Evolutionary conservation across 1,284 basidiomycete species (phyloP).

Genomic region (Cronartium ribicola): DNA sequence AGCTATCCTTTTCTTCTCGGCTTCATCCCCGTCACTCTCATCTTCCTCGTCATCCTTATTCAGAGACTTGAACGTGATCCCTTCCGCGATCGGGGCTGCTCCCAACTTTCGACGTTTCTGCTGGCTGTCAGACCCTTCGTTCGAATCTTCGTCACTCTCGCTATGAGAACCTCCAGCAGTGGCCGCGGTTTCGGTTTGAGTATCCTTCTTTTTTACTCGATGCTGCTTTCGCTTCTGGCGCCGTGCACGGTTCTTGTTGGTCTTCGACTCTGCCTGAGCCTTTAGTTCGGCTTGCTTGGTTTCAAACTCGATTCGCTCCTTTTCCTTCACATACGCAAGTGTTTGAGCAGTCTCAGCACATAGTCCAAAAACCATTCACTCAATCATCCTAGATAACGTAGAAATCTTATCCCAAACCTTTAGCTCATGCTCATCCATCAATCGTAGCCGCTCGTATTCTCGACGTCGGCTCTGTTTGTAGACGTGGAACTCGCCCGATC

Average conservation of each 20-base stretch:
- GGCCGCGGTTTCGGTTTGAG: conserved; percentile 77
- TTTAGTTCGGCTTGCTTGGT: conserved; percentile 63
- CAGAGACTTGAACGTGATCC: conserved; percentile 17
- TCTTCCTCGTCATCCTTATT: conserved; percentile 7
- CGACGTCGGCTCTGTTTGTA: conserved; percentile 91
- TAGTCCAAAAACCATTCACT: neutral
- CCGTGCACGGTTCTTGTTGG: conserved; percentile 84
- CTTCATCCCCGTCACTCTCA: conserved; percentile 18
- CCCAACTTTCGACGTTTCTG: conserved; percentile 39
- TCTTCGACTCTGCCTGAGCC: conserved; percentile 71
- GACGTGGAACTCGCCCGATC: conserved; percentile 63
- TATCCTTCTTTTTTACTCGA: conserved; percentile 18
- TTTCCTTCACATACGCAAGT: conserved; percentile 58
- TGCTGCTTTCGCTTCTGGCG: conserved; percentile 51
- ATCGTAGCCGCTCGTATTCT: conserved; percentile 87
- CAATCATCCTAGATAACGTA: conserved; percentile 5
- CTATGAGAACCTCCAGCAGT: conserved; percentile 49
- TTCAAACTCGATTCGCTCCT: conserved; percentile 64
- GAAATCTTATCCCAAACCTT: conserved; percentile 59
- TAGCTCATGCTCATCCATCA: conserved; percentile 76
- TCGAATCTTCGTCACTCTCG: conserved; percentile 7
- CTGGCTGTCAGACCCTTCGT: conserved; percentile 6
- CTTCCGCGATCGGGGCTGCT: conserved; percentile 33
- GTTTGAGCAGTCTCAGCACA: neutral
- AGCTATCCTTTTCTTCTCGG: conserved; percentile 27